Evolutionary conservation across 169 alveolate genomes (phyloP).

Genomic region (Cryptosporidium meleagridis): DNA sequence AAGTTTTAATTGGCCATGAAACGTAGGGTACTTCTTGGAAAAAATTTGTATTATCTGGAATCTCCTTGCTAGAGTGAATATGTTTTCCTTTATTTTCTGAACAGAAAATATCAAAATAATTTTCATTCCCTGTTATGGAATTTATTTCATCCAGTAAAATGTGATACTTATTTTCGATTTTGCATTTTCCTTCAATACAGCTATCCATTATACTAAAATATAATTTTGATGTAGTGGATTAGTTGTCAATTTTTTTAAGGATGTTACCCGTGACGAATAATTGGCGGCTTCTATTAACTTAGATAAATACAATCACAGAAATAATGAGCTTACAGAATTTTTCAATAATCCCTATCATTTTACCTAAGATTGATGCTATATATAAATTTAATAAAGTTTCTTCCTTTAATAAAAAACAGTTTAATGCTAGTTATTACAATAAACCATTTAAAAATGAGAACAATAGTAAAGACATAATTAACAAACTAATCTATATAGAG

Average conservation of each 20-base stretch:
- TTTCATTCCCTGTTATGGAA: not conserved
- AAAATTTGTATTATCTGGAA: constrained; percentile 25
- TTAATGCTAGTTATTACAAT: not conserved
- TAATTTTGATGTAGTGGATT: not conserved
- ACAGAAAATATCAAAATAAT: constrained; percentile 6
- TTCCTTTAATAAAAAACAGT: not conserved
- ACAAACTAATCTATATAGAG: not conserved
- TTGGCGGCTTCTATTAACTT: not conserved
- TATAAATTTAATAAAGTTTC: not conserved
- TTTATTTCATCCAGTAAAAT: constrained; percentile 1
- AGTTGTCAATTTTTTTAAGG: not conserved
- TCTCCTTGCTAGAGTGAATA: constrained; percentile 29
- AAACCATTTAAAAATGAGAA: not conserved
- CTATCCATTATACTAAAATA: constrained; percentile 3
- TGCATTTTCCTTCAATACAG: constrained; percentile 15
- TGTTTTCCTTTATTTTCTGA: constrained; percentile 56
- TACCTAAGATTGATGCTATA: not conserved
- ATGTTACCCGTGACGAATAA: not conserved
- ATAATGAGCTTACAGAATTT: not conserved
- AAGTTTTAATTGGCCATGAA: constrained; percentile 68
- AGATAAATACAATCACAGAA: not conserved
- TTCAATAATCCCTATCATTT: not conserved
- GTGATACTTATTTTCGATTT: not conserved
- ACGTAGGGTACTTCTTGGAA: constrained; percentile 53
- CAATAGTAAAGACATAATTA: not conserved